phyloP scores from a whole-genome alignment of 1,284 basidiomycete genomes.

The Omphalotus olearius region DNA sequence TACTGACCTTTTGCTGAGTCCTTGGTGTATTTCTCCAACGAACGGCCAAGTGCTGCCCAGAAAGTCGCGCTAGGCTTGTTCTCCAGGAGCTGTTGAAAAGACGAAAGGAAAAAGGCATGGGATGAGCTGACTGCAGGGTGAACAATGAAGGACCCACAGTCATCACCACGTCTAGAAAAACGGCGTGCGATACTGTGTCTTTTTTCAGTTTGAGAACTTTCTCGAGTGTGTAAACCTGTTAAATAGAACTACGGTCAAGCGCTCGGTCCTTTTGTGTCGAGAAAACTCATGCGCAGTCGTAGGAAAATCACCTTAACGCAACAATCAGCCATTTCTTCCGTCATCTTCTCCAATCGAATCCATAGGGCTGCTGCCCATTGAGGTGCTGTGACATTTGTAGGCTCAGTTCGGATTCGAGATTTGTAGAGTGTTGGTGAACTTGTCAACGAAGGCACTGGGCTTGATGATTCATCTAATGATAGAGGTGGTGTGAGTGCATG shows the following conservation, averaged over 20 bases:
- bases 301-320: conserved; percentile 74
- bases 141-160: conserved; percentile 45
- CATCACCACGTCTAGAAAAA: conserved; percentile 91
- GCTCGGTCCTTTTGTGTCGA: no score
- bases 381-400: conserved; percentile 76
- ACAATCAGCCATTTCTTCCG: conserved; percentile 87
- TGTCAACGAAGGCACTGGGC: conserved; percentile 25
- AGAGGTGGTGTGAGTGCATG: conserved; percentile 5
- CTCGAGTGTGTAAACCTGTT: conserved; percentile 88
- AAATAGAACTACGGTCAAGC: no score
- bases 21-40: conserved; percentile 76
- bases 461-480: conserved; percentile 31
- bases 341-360: conserved; percentile 75
- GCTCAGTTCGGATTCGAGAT: conserved; percentile 80
- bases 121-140: neutral
- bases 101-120: conserved; percentile 1
- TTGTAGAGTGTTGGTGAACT: conserved; percentile 53
- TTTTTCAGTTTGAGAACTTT: conserved; percentile 89
- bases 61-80: conserved; percentile 88
- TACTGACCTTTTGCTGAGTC: conserved; percentile 71
- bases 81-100: conserved; percentile 60
- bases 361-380: conserved; percentile 84
- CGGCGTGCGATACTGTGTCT: conserved; percentile 69
- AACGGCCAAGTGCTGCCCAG: conserved; percentile 80
- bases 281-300: neutral